A percentile compares a stretch with the other conserved stretches of the same genome.
Evolutionary conservation across 2,329 filamentous ascomycete species (phyloP).

Genomic region (Hypoxylon sp.): DNA sequence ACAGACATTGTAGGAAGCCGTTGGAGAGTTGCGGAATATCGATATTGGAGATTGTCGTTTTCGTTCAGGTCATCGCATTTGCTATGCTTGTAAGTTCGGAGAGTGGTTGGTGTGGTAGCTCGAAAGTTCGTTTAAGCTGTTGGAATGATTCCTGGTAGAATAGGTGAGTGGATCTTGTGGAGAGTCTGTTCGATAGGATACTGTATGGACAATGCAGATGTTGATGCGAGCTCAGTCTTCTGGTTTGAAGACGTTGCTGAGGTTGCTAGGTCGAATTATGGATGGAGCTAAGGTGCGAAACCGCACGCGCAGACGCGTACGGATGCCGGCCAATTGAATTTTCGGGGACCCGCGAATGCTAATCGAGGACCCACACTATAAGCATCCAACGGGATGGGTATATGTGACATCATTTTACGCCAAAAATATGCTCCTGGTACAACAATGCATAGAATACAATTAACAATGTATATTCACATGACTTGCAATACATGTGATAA

Average conservation of each 20-base stretch:
- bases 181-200: background rate
- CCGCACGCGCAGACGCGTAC: no score
- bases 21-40: constrained; percentile 1
- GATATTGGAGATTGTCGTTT: constrained; percentile 4
- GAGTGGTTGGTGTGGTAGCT: background rate
- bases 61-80: constrained; percentile 25
- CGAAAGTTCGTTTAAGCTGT: background rate
- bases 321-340: constrained; percentile 11
- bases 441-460: background rate
- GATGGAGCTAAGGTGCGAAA: background rate
- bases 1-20: constrained; percentile 65
- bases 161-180: background rate
- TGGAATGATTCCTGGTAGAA: no score
- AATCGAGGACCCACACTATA: constrained; percentile 3
- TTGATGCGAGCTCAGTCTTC: background rate
- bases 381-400: background rate
- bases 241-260: background rate
- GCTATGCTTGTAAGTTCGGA: background rate
- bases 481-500: constrained; percentile 8
- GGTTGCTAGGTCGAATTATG: constrained; percentile 12
- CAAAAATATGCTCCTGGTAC: background rate
- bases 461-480: no score
- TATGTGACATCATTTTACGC: constrained; percentile 32
- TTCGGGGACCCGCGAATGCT: constrained; percentile 20
- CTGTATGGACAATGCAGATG: background rate